Conservation (phyloP, 139 green algal genomes). For the Asterochloris erici region DNA sequence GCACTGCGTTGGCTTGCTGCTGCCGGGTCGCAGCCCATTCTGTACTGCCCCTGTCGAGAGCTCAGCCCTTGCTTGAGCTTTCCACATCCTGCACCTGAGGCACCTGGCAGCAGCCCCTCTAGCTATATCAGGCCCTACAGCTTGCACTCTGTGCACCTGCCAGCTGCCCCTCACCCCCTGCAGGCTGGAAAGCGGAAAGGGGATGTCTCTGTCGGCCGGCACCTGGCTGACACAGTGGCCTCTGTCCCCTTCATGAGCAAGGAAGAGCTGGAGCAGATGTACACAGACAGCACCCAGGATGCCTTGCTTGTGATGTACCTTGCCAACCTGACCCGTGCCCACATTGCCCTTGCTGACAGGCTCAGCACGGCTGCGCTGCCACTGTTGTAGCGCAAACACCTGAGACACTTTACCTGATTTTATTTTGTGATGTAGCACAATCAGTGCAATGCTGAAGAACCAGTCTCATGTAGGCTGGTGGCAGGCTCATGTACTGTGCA, state of each 20-base stretch:
- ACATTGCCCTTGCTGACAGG: slow-evolving; percentile 87
- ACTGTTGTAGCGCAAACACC: slow-evolving; percentile 45
- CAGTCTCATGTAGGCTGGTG: no score
- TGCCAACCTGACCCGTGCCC: slow-evolving; percentile 76
- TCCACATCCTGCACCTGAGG: not conserved
- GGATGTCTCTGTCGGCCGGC: slow-evolving; percentile 73
- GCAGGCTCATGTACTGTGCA: no score
- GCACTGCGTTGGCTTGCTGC: not conserved
- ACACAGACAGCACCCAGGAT: slow-evolving; percentile 79
- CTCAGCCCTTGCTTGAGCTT: not conserved
- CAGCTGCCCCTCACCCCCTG: not conserved
- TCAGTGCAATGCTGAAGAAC: no score
- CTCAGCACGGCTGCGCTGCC: slow-evolving; percentile 81
- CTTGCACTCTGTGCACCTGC: not conserved
- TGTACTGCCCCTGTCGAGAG: not conserved
- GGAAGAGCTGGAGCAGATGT: slow-evolving; percentile 77
- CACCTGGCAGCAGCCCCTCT: not conserved
- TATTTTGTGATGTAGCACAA: no score
- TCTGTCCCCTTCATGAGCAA: slow-evolving; percentile 68
- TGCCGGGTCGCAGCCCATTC: no score
- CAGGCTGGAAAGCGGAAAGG: slow-evolving; percentile 57
- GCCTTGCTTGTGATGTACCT: slow-evolving; percentile 85
- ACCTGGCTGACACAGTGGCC: slow-evolving; percentile 85
- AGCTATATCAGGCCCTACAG: not conserved
- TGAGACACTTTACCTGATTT: no score